Evolutionary conservation across 805 yeast species (phyloP).

Genomic region (Saturnispora halmiae): DNA sequence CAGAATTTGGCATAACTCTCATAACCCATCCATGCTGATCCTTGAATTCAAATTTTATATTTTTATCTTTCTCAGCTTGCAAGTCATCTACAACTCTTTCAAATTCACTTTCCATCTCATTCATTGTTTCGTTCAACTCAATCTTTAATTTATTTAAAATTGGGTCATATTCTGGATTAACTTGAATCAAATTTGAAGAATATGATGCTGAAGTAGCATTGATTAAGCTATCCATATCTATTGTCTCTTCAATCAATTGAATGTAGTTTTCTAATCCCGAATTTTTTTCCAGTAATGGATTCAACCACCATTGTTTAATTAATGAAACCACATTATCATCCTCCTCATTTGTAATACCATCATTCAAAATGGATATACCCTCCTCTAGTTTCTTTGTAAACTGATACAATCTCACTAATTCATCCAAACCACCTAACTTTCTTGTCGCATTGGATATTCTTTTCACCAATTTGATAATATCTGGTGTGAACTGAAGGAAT

Average conservation of each 20-base stretch:
- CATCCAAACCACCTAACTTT: constrained; percentile 59
- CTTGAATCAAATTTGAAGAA: constrained; percentile 40
- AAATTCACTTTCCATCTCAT: constrained; percentile 53
- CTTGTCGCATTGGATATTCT: constrained; percentile 38
- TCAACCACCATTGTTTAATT: constrained; percentile 45
- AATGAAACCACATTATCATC: constrained; percentile 21
- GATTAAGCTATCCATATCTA: constrained; percentile 76
- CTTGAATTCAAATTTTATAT: constrained; percentile 82
- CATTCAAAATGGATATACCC: constrained; percentile 43
- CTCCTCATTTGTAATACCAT: constrained; percentile 26
- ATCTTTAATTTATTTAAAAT: constrained; percentile 51
- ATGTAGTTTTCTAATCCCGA: constrained; percentile 55
- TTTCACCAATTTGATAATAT: constrained; percentile 64
- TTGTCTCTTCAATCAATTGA: constrained; percentile 85
- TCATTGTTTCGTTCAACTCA: constrained; percentile 45
- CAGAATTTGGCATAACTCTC: constrained; percentile 85
- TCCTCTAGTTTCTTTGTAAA: constrained; percentile 65
- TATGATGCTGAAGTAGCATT: constrained; percentile 48
- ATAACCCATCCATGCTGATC: constrained; percentile 90
- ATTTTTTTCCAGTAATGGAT: constrained; percentile 42
- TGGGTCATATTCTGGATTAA: constrained; percentile 86
- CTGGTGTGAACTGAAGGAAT: constrained; percentile 69
- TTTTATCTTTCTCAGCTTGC: constrained; percentile 75
- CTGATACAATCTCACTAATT: constrained; percentile 83
- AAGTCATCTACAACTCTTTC: constrained; percentile 61